phyloP scores from a whole-genome alignment of 768 basidiomycete species.

The Tricholoma matsutake region DNA sequence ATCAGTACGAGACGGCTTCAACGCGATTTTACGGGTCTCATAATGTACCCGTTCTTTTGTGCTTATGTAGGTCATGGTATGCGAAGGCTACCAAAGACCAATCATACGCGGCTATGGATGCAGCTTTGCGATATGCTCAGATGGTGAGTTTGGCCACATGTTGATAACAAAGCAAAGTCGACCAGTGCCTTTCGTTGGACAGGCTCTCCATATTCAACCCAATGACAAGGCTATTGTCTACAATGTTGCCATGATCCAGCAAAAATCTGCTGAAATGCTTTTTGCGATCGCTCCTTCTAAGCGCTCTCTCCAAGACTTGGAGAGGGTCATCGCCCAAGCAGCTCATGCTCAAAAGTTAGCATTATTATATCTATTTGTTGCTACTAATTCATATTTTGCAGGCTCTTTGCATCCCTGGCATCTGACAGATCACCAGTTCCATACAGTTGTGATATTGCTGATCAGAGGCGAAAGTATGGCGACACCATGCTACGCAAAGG shows the following conservation, averaged over 20 bases:
- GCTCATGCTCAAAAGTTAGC: constrained; percentile 82
- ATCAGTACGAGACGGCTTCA: constrained; percentile 90
- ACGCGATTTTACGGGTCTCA: constrained; percentile 71
- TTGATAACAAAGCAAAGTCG: constrained; percentile 2
- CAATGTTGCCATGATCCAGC: constrained; percentile 98
- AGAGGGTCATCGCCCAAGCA: constrained; percentile 76
- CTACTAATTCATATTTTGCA: constrained; percentile 26
- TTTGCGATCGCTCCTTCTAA: constrained; percentile 70
- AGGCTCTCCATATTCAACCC: constrained; percentile 86
- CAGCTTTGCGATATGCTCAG: constrained; percentile 82
- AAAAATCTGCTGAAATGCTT: constrained; percentile 91
- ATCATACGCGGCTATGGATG: constrained; percentile 75
- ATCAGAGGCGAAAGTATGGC: constrained; percentile 88
- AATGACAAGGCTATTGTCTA: constrained; percentile 88
- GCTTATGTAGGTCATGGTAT: constrained; percentile 91
- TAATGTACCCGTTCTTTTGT: constrained; percentile 74
- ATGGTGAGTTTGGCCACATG: constrained; percentile 42
- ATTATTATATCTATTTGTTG: background rate
- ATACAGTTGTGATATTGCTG: constrained; percentile 84
- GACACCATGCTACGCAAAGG: constrained; percentile 79
- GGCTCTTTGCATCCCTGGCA: constrained; percentile 82
- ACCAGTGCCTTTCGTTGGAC: background rate
- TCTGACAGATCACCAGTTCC: constrained; percentile 71
- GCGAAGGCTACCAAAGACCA: constrained; percentile 91
- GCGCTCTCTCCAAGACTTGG: constrained; percentile 77